phyloP scores from a whole-genome alignment of 305 asterid genomes.

The Fraxinus floribunda region DNA sequence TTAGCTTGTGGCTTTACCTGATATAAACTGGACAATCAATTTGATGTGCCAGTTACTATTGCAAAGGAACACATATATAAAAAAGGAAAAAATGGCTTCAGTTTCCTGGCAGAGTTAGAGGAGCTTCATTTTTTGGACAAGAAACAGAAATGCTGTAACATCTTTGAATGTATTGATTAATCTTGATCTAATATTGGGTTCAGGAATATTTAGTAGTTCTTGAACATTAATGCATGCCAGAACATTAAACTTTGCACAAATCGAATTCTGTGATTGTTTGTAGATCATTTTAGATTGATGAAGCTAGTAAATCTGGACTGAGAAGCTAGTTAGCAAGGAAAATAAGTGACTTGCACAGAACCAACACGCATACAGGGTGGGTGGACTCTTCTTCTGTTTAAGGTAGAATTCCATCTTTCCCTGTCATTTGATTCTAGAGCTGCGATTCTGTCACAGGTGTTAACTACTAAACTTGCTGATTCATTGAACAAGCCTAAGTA shows the following conservation, averaged over 20 bases:
- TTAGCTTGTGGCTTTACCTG: constrained; percentile 15
- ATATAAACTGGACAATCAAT: constrained; percentile 1
- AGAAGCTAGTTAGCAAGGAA: background rate
- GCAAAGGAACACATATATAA: background rate
- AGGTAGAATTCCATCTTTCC: background rate
- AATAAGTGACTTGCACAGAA: background rate
- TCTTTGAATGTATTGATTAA: background rate
- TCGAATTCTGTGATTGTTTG: background rate
- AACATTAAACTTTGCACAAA: background rate
- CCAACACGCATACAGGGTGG: background rate
- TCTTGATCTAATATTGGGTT: background rate
- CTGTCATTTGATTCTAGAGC: background rate
- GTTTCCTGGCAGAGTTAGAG: background rate
- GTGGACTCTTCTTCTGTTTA: background rate
- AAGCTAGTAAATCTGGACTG: background rate
- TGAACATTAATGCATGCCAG: background rate
- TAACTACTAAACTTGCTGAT: background rate
- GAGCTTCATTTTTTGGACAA: background rate
- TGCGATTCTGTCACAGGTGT: background rate
- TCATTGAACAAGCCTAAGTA: background rate
- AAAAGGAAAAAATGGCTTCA: background rate
- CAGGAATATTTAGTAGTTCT: background rate
- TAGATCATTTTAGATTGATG: background rate
- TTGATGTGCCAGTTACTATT: background rate
- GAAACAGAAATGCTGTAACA: background rate